A percentile compares a stretch with the other conserved stretches of the same genome.
Evolutionary conservation across 805 yeast genomes (phyloP).

Genomic region (Spathaspora hagerdaliae): DNA sequence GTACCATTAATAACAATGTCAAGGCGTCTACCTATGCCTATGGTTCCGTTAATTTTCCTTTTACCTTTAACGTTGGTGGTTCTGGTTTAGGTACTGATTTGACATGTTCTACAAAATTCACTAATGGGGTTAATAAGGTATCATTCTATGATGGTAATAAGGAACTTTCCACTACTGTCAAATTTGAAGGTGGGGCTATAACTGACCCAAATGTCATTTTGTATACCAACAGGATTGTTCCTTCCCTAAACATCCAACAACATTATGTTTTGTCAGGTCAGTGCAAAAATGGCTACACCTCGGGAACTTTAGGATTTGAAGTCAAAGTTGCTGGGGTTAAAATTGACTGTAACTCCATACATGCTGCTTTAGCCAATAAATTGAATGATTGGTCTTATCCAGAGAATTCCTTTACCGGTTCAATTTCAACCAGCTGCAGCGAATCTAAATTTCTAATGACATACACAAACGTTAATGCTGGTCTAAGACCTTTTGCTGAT

Average conservation of each 20-base stretch:
- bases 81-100: no score
- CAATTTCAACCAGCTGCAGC: slow-evolving; percentile 13
- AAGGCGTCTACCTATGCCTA: slow-evolving; percentile 8
- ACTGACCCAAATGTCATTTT: background rate
- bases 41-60: no score
- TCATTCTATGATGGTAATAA: slow-evolving; percentile 14
- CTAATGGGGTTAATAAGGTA: slow-evolving; percentile 17
- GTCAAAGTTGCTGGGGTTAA: slow-evolving; percentile 3
- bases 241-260: slow-evolving; percentile 9
- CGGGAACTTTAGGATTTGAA: slow-evolving; percentile 19
- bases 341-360: slow-evolving; percentile 18
- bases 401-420: slow-evolving; percentile 2
- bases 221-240: slow-evolving; percentile 7
- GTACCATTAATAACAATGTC: slow-evolving; percentile 15
- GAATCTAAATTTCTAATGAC: slow-evolving; percentile 5
- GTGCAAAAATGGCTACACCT: slow-evolving; percentile 17
- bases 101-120: slow-evolving; percentile 13
- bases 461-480: slow-evolving; percentile 23
- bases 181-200: slow-evolving; percentile 6
- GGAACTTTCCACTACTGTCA: slow-evolving; percentile 8
- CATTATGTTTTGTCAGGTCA: slow-evolving; percentile 10
- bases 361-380: slow-evolving; percentile 16
- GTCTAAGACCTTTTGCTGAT: slow-evolving; percentile 21
- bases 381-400: slow-evolving; percentile 20
- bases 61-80: no score